Percentiles rank a stretch among this genome's conserved stretches.
phyloP scores from a whole-genome alignment of 2,329 filamentous ascomycete genomes.

The Scytalidium lignicola region DNA sequence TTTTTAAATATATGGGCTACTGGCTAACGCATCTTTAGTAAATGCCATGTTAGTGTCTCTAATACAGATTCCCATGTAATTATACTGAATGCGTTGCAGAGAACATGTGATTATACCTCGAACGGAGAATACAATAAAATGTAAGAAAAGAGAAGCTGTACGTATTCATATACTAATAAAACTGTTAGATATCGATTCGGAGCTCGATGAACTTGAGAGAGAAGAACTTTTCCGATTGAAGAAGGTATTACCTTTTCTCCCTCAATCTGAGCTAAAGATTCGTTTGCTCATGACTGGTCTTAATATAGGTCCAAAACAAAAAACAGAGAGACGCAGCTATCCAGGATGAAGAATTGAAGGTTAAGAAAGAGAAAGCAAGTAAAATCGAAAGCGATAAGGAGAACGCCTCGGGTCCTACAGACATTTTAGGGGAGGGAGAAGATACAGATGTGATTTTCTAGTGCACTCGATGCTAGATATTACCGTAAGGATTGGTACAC shows the following conservation, averaged over 20 bases:
- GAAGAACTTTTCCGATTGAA: constrained; percentile 98
- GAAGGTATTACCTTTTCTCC: constrained; percentile 49
- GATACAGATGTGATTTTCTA: constrained; percentile 86
- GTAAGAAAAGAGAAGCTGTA: constrained; percentile 36
- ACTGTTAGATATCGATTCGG: constrained; percentile 84
- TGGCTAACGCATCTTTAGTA: constrained; percentile 45
- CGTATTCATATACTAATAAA: constrained; percentile 10
- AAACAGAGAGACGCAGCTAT: constrained; percentile 73
- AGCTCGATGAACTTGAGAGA: constrained; percentile 93
- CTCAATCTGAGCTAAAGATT: too few species aligned
- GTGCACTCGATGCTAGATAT: constrained; percentile 5
- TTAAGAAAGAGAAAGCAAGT: constrained; percentile 55
- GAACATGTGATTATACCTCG: constrained; percentile 95
- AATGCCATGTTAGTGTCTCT: constrained; percentile 73
- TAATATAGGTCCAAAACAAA: constrained; percentile 62
- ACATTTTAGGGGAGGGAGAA: constrained; percentile 70
- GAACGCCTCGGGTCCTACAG: constrained; percentile 42
- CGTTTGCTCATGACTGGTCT: too few species aligned
- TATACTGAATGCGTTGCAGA: constrained; percentile 33
- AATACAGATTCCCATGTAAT: not conserved
- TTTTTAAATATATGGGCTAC: not conserved
- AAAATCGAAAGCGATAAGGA: constrained; percentile 33
- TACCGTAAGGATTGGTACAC: not conserved
- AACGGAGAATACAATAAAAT: constrained; percentile 99
- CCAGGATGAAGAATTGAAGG: constrained; percentile 70